Conservation (phyloP, 1,284 basidiomycete genomes). For the Takashimella koratensis region DNA sequence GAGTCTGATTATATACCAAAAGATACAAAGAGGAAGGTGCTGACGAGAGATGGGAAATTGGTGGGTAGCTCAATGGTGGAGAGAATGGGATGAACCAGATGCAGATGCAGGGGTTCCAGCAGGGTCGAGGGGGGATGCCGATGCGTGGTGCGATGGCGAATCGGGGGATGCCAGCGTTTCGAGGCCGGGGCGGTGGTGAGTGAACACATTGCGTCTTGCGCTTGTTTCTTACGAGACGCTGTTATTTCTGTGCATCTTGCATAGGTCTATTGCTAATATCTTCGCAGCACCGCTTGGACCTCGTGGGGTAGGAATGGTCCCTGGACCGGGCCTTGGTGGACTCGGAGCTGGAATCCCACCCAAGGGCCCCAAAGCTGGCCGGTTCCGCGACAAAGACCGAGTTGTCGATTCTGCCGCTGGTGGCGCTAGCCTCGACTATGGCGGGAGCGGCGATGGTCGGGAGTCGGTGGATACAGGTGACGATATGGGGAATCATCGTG, state of each 20-base stretch:
- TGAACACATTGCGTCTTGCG: neutral
- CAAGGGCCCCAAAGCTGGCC: conserved; percentile 37
- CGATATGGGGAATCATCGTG: neutral
- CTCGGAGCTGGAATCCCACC: conserved; percentile 19
- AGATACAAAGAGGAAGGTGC: neutral
- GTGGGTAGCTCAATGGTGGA: neutral
- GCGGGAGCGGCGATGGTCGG: conserved; percentile 8
- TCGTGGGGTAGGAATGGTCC: conserved; percentile 16
- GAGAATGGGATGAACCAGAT: neutral
- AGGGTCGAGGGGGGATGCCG: conserved; percentile 5
- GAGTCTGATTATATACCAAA: conserved; percentile 3
- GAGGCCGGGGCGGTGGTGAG: conserved; percentile 38
- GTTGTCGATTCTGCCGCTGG: conserved; percentile 29
- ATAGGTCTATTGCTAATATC: neutral
- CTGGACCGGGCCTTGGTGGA: neutral
- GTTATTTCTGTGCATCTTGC: neutral
- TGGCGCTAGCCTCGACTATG: conserved; percentile 33
- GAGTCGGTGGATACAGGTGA: neutral
- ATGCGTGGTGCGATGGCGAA: conserved; percentile 19
- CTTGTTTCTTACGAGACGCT: neutral
- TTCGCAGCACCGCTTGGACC: conserved; percentile 39
- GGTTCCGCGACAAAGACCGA: conserved; percentile 45
- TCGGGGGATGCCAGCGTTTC: conserved; percentile 20
- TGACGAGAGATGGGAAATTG: no score
- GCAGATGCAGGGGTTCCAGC: conserved; percentile 6